Evolutionary conservation across 1,284 basidiomycete species (phyloP), one percentile per base, ranked within the genome.

Genomic region (Coriolopsis trogii): DNA sequence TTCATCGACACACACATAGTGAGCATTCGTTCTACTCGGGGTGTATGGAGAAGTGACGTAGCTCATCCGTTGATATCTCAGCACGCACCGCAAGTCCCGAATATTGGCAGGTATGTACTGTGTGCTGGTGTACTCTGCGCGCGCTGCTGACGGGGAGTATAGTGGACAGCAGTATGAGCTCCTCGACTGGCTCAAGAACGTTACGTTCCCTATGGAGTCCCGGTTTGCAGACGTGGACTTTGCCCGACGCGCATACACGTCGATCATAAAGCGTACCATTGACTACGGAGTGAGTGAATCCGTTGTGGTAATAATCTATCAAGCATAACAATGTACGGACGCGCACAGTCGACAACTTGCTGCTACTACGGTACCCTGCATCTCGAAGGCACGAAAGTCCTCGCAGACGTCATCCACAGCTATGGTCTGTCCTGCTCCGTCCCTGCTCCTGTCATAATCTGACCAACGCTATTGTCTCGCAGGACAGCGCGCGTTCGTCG

Each of bases 351-450:
- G 0, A 96, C 95, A 0, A 97, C 94, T 0, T 92, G 89, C 60
- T 96, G 93, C 69, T 97, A 97, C 70, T 98, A 93, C 68, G 91
- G 85, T 10, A 89, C 87, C 0, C 70, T 96, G 5, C 93, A 99
- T 70, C 72, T 88, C 16, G 87, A 91, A 54, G 82, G 89, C 0
- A 92, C 91, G 8, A 91, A 90, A 70, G 73, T 83, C 29, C 81
- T 98, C 1, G 94, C 92, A 2, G 83, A 93, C 41, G 81, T 91
- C 23, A 82, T 91, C 34, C 79, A 86, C 60, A 67, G 72, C 24
- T 74, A 74, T 60, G 93, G 89, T 87, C 49, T 51, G 76, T 59
- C 21, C 25, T 43, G 10, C 37, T 23, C 41, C 30, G 21, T 18
- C 23, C n/a, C n/a, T n/a, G n/a, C n/a, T n/a, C n/a, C n/a, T n/a